Base-by-base conservation (phyloP, 78 protist species). In the Mantamonas sphyraenae region DNA sequence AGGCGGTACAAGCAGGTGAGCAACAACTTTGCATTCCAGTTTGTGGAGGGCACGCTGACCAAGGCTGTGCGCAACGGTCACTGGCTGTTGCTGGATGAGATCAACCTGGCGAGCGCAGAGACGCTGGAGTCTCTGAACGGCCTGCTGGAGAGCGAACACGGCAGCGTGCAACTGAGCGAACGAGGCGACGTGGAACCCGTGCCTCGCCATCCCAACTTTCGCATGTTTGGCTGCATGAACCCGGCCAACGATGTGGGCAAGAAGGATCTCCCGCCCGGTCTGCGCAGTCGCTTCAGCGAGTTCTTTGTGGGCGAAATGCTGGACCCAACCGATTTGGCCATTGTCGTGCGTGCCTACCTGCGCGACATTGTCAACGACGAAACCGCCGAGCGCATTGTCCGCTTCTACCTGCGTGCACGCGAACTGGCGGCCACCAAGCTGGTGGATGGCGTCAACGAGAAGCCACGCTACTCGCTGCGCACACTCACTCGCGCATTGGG, bases 221-320 rank as follows among this genome's bases (percentile, higher is more conserved):
- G 97, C 35, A 60, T 98, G 2, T 91, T 98, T 50, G 99, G 96
- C 10, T 89, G 94, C 81, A 98, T 98, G 99, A 98, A 97, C 78
- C 99, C 99, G 7, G 92, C 98, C 28, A 93, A 97, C 4, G 99
- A 98, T 57, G 93, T 82, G 16, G 99, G 99, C 38, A 98, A 98
- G 86, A 88, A 84, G 38, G 93, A 95, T 33, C 79, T 98, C 16
- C 97, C 99, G 20, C 81, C 86, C 1, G 84, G 83, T 9, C 71
- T 93, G 39, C 70, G 90, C n/a, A 60, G 79, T 35, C 66, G 94
- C 38, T 90, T 98, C 76, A 85, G 96, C 4, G 99, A 97, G 74
- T 26, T 93, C 63, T 95, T 83, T 72, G 96, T 95, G 10, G 92
- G 81, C 30, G 98, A 93, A 60, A 24, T 94, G 14, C 47, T 33